Evolutionary conservation across 352 stramenopile genomes (phyloP), one percentile per base, ranked within the genome.

Genomic region (Phytophthora pistaciae): DNA sequence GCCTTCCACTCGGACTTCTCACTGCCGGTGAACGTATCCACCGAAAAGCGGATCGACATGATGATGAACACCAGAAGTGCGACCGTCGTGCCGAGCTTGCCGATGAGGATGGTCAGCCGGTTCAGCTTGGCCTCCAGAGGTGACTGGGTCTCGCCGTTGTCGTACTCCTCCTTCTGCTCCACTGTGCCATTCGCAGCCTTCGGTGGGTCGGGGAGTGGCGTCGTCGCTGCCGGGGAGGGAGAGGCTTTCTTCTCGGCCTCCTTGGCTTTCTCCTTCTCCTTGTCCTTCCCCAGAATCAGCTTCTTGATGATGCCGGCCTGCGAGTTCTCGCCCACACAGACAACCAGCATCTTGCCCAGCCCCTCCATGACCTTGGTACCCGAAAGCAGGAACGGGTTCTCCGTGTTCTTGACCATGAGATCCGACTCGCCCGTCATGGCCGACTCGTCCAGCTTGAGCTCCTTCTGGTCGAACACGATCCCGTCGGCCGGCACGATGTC

Each of bases 301-400:
- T 90, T 93, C 71, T 88, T 90, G 75, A 99, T 99, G 57, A 97
- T 96, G 38, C 96, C 96, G 55, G 95, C 96, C 68, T 98, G 94
- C 13, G 88, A 98, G 77, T 96, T 90, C 57, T 94, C 91, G 20
- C 97, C 97, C 7, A 99, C 96, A 29, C 92, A 96, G 10, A 98
- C 82, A 8, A 98, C 95, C 36, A 99, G 77, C 87, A 99, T 98
- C 68, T 91, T 90, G 31, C 86, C 92, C 6, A 95, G 84, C 6
- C 97, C 97, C 54, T 97, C 91, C 77, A 97, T 98, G 25, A 98
- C 91, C 42, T 97, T 98, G 21, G 94, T 99, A 23, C 96, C 97
- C 1, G 92, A 98, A 20, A 99, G 84, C 14, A 99, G 72, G 74
- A 98, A 98, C 18, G 94, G 92, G 70, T 97, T 94, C n/a, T 91